Evolutionary conservation across 2,329 filamentous ascomycete genomes (phyloP).

Genomic region (Trichothecium sympodiale): DNA sequence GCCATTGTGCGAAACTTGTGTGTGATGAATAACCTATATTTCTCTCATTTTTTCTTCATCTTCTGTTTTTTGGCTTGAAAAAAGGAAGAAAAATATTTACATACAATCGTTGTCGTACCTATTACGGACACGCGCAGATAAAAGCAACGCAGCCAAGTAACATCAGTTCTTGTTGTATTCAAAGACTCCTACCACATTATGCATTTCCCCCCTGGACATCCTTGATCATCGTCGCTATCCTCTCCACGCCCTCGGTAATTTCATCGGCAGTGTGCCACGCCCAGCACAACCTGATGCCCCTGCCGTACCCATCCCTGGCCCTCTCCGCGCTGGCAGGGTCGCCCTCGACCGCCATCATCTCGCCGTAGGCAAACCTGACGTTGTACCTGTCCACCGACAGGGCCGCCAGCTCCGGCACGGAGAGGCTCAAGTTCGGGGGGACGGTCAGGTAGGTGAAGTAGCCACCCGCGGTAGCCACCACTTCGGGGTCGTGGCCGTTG

Average conservation of each 20-base stretch:
- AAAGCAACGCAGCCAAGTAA: too few relatives aligned
- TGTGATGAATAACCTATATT: too few relatives aligned
- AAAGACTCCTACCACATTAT: neutral
- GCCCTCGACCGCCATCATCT: slow-evolving; percentile 37
- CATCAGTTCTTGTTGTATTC: too few relatives aligned
- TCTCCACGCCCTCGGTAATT: slow-evolving; percentile 42
- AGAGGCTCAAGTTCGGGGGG: slow-evolving; percentile 28
- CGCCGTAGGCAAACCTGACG: slow-evolving; percentile 42
- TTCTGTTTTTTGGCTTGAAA: too few relatives aligned
- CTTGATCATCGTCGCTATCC: slow-evolving; percentile 21
- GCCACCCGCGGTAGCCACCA: slow-evolving; percentile 35
- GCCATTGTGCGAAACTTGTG: too few relatives aligned
- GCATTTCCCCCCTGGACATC: slow-evolving; percentile 1
- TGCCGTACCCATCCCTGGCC: slow-evolving; percentile 27
- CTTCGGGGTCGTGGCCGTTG: neutral
- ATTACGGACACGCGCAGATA: too few relatives aligned
- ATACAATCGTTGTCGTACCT: too few relatives aligned
- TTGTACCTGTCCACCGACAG: slow-evolving; percentile 38
- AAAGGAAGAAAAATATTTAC: too few relatives aligned
- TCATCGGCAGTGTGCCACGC: slow-evolving; percentile 44
- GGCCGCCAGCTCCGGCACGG: slow-evolving; percentile 24
- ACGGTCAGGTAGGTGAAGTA: slow-evolving; percentile 51
- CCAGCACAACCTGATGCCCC: slow-evolving; percentile 41
- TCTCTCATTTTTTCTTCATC: too few relatives aligned
- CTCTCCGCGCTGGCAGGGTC: slow-evolving; percentile 18